Evolutionary conservation across 768 basidiomycete genomes (phyloP), one percentile per base, ranked within the genome.

Genomic region (Daedaleopsis sinensis): DNA sequence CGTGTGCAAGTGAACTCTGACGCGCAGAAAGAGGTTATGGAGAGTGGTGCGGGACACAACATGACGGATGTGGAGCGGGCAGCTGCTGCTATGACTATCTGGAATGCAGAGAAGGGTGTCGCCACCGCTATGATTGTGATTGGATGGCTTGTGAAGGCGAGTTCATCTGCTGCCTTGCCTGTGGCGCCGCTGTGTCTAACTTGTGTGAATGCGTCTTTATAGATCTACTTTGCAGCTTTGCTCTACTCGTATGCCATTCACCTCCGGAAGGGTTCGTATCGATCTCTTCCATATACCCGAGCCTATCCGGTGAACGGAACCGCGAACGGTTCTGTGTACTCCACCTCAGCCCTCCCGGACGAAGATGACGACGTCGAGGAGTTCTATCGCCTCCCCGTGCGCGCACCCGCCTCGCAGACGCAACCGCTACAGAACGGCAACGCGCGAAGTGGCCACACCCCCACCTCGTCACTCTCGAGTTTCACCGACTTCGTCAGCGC

Each of bases 231-330:
- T 74, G 89, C 90, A 47, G 76, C 91, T 44, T 75, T 95, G 58
- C 78, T 98, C 35, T 99, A 98, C 75, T 98, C 96, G 15, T 98
- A 92, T 73, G 95, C 94, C 3, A 80, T 85, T 2, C 97, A 98
- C 73, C 88, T 98, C 55, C 91, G 95, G 48, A 90, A 90, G 68
- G 93, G 94, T 49, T 91, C 93, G 23, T 98, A 96, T 71, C 90
- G 91, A 65, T 79, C 88, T 15, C 86, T 99, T 47, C 88, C 91
- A 13, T 83, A 61, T 61, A 70, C 75, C 15, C 72, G 72, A 37
- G 48, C 62, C 5, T 63, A 55, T 54, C 56, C 57, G 12, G 55
- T 58, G 9, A 63, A 67, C 12, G 60, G 64, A 18, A 23, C 63
- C 24, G 64, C 62, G 3, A 65, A 59, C 55, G 61, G 63, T 12